These are phyloP conservation scores for Exophiala calicioides DNA, from an alignment of 2,329 filamentous ascomycete species.

Conservation along the genomic window DNA sequence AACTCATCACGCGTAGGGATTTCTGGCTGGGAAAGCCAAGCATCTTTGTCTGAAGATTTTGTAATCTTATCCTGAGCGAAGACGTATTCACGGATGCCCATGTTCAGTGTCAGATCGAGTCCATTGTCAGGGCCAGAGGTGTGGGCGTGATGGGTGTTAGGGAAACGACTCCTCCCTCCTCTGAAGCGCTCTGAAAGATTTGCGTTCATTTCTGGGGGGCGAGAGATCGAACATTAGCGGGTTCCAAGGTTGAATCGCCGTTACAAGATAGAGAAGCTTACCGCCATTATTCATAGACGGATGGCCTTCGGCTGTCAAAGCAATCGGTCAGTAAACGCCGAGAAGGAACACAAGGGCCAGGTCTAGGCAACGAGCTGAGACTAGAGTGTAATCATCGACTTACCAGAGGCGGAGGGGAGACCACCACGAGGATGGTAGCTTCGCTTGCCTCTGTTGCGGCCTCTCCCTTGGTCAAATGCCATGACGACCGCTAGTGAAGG, in stretches of 20 bases:
- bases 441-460: conserved; percentile 2
- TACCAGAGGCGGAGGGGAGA: not conserved
- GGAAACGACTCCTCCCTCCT: conserved; percentile 4
- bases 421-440: not conserved
- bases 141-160: conserved; percentile 8
- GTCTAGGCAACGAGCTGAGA: not conserved
- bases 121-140: conserved; percentile 3
- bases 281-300: conserved; percentile 7
- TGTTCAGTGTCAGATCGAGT: conserved; percentile 23
- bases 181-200: conserved; percentile 28
- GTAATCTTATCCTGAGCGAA: conserved; percentile 34
- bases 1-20: conserved; percentile 45
- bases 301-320: too few relatives aligned
- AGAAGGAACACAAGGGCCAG: not conserved
- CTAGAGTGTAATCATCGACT: conserved; percentile 2
- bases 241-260: not conserved
- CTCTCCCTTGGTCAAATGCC: not conserved
- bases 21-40: conserved; percentile 43
- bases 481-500: conserved; percentile 1
- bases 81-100: conserved; percentile 29
- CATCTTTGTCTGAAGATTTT: conserved; percentile 33
- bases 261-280: conserved; percentile 4
- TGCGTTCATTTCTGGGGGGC: conserved; percentile 27
- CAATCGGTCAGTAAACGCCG: too few relatives aligned
- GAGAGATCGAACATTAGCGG: not conserved